phyloP scores from a whole-genome alignment of 441 rosid genomes.

The Breynia disticha region DNA sequence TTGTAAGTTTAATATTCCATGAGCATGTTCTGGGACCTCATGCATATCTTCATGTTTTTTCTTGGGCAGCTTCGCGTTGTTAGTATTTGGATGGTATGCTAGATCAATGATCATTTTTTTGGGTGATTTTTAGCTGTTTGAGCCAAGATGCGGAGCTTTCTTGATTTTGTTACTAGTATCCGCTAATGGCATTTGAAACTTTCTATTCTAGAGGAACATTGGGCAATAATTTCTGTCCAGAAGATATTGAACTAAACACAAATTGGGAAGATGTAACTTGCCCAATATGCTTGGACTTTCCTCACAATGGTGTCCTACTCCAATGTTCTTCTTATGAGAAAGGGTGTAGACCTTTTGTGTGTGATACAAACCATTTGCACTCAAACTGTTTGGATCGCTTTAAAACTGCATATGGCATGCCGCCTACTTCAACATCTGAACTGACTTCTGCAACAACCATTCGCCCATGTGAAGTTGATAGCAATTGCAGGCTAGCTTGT shows the following conservation, averaged over 20 bases:
- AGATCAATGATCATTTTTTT: conserved; percentile 12
- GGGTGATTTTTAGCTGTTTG: conserved; percentile 12
- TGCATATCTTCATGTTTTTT: conserved; percentile 8
- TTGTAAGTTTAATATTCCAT: too few relatives aligned
- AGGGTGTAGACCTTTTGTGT: conserved; percentile 83
- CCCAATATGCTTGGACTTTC: conserved; percentile 89
- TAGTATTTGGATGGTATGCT: conserved; percentile 7
- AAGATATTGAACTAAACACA: conserved; percentile 42
- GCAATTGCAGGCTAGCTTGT: conserved; percentile 46
- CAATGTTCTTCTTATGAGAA: conserved; percentile 70
- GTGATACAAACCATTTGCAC: conserved; percentile 78
- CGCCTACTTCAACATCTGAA: conserved; percentile 42
- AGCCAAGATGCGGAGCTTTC: conserved; percentile 11
- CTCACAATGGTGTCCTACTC: conserved; percentile 87
- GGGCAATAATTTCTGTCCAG: conserved; percentile 22
- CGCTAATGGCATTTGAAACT: conserved; percentile 37
- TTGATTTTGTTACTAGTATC: conserved; percentile 19
- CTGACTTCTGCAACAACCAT: conserved; percentile 18
- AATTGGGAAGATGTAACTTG: conserved; percentile 74
- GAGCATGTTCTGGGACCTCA: not conserved
- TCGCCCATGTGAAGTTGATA: conserved; percentile 31
- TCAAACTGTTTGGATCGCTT: conserved; percentile 92
- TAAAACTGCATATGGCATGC: conserved; percentile 61
- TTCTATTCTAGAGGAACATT: conserved; percentile 25
- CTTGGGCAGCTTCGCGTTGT: conserved; percentile 14